These are phyloP conservation scores for Backusella parvicylindrica DNA, from an alignment of 192 early-diverging fungal species.

Conservation along the genomic window DNA sequence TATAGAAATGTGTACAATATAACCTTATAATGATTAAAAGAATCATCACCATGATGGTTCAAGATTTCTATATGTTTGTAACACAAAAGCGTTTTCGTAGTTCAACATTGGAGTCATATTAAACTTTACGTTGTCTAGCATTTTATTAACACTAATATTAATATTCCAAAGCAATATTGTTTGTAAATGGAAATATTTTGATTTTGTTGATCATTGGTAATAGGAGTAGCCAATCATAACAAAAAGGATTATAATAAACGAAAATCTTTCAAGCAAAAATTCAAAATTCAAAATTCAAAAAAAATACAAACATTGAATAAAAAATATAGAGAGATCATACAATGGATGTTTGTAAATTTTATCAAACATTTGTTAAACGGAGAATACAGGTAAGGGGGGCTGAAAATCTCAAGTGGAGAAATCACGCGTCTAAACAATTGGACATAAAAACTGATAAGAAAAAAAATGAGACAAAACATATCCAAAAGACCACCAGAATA, in stretches of 20 bases:
- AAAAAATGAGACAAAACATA: not conserved
- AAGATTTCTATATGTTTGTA: not conserved
- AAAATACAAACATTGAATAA: not conserved
- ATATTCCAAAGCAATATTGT: not conserved
- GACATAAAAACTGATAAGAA: not conserved
- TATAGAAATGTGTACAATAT: not conserved
- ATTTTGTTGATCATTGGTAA: too few species aligned
- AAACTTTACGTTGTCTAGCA: not conserved
- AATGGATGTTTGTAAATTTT: not conserved
- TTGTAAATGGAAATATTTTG: too few species aligned
- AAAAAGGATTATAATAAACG: not conserved
- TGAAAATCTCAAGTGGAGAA: not conserved
- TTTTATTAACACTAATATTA: not conserved
- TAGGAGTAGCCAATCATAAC: too few species aligned
- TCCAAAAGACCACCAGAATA: not conserved
- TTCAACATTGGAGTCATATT: not conserved
- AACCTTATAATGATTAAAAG: not conserved
- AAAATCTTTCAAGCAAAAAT: not conserved
- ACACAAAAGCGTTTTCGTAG: not conserved
- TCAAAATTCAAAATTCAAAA: not conserved
- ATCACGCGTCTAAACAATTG: slow-evolving; percentile 1
- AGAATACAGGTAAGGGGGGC: not conserved
- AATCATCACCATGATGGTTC: not conserved
- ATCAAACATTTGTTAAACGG: not conserved
- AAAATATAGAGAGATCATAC: not conserved